phyloP scores from a whole-genome alignment of 768 basidiomycete genomes.

The Russula sp. region DNA sequence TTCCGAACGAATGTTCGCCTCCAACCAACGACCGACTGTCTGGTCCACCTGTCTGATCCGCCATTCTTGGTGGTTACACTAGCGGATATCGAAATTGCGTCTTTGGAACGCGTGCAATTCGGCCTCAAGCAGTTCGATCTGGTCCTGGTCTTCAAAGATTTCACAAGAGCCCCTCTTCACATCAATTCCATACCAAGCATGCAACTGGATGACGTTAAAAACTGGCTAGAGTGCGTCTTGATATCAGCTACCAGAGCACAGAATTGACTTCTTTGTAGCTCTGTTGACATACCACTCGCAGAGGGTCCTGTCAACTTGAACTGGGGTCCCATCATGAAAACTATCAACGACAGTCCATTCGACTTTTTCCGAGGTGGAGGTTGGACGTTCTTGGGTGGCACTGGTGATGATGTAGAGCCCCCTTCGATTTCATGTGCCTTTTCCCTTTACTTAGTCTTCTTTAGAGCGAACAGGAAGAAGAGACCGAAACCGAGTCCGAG shows the following conservation, averaged over 20 bases:
- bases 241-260: conserved; percentile 6
- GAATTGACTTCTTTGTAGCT: conserved; percentile 49
- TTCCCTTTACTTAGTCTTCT: conserved; percentile 8
- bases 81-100: conserved; percentile 93
- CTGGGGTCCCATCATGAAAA: conserved; percentile 99
- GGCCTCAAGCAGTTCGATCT: conserved; percentile 96
- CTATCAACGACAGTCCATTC: conserved; percentile 91
- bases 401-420: conserved; percentile 54
- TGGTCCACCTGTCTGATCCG: conserved; percentile 91
- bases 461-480: conserved; percentile 60
- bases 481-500: conserved; percentile 63
- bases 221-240: conserved; percentile 89
- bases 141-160: conserved; percentile 96
- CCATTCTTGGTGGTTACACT: conserved; percentile 96
- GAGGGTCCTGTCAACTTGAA: conserved; percentile 97
- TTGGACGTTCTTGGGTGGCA: conserved; percentile 84
- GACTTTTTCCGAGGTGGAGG: conserved; percentile 97
- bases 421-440: not conserved
- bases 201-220: conserved; percentile 95
- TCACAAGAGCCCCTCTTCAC: conserved; percentile 86
- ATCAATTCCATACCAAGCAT: conserved; percentile 93
- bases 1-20: conserved; percentile 92
- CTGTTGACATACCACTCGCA: conserved; percentile 93
- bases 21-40: conserved; percentile 94
- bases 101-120: conserved; percentile 95